A percentile compares a stretch with the other conserved stretches of the same genome.
phyloP scores from a whole-genome alignment of 1,284 basidiomycete species.

The Ceratobasidium sp. region DNA sequence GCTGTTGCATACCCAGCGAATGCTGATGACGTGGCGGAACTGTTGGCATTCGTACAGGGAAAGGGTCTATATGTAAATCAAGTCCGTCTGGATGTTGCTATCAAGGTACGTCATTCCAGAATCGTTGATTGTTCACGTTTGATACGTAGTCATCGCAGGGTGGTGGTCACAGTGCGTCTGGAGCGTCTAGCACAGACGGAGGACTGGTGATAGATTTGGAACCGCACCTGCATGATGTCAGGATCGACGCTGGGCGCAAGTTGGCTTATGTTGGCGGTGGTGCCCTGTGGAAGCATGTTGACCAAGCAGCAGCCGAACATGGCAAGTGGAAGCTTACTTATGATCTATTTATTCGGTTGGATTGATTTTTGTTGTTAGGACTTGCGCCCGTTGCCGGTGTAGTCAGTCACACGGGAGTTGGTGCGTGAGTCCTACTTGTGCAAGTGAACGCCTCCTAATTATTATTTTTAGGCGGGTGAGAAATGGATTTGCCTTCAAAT shows the following conservation, averaged over 20 bases:
- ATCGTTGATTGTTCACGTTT: not conserved
- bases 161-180: constrained; percentile 46
- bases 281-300: constrained; percentile 46
- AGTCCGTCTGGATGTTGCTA: constrained; percentile 26
- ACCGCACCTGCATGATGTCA: constrained; percentile 44
- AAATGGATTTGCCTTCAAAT: not conserved
- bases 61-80: not conserved
- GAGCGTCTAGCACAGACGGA: constrained; percentile 41
- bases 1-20: constrained; percentile 20
- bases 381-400: constrained; percentile 38
- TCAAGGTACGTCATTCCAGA: constrained; percentile 1
- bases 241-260: constrained; percentile 41
- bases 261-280: constrained; percentile 49
- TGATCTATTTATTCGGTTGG: not conserved
- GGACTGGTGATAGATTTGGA: constrained; percentile 49
- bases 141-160: constrained; percentile 3
- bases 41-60: constrained; percentile 35
- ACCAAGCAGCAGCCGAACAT: constrained; percentile 29
- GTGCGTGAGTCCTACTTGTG: not conserved
- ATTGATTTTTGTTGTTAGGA: not conserved
- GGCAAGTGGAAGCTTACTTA: not conserved
- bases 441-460: not conserved
- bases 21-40: constrained; percentile 7
- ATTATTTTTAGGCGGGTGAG: not conserved
- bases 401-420: constrained; percentile 39